Evolutionary conservation across 108 stramenopile genomes (phyloP).

Genomic region (Pseudonitzschia multistriata): DNA sequence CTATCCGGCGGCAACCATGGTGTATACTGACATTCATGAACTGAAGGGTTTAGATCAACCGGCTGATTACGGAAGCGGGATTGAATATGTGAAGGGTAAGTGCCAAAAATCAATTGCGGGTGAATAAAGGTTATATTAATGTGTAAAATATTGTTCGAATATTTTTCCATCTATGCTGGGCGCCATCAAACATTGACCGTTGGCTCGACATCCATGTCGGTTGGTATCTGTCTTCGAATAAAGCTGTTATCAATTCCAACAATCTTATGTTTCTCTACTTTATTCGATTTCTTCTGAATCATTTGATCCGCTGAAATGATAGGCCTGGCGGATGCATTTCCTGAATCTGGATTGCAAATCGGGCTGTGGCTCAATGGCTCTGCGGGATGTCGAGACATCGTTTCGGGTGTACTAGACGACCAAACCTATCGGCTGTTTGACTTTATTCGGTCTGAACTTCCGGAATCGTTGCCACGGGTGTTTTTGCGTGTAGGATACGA

Average conservation of each 20-base stretch:
- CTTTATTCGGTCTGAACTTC: slow-evolving; percentile 27
- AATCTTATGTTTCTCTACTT: background rate
- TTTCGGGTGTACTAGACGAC: slow-evolving; percentile 50
- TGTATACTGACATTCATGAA: slow-evolving; percentile 72
- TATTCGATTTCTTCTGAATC: background rate
- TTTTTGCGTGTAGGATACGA: slow-evolving; percentile 81
- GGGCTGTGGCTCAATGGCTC: slow-evolving; percentile 85
- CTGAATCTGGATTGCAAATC: slow-evolving; percentile 55
- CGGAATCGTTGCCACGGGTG: slow-evolving; percentile 40
- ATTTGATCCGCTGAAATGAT: background rate
- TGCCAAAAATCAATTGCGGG: background rate
- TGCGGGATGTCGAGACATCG: slow-evolving; percentile 59
- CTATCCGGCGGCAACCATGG: slow-evolving; percentile 69
- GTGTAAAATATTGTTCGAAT: background rate
- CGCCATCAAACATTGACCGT: background rate
- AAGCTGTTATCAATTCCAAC: background rate
- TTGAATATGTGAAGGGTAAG: slow-evolving; percentile 56
- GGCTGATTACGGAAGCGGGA: slow-evolving; percentile 76
- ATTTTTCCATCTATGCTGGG: background rate
- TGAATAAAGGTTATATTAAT: slow-evolving; percentile 9
- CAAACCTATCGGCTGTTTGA: slow-evolving; percentile 48
- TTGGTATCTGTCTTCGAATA: no score
- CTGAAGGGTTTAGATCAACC: slow-evolving; percentile 62
- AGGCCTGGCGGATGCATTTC: slow-evolving; percentile 31
- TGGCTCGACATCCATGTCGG: no score